Evolutionary conservation across 345 rosid genomes (phyloP).

Genomic region (Eucalyptus viminalis): DNA sequence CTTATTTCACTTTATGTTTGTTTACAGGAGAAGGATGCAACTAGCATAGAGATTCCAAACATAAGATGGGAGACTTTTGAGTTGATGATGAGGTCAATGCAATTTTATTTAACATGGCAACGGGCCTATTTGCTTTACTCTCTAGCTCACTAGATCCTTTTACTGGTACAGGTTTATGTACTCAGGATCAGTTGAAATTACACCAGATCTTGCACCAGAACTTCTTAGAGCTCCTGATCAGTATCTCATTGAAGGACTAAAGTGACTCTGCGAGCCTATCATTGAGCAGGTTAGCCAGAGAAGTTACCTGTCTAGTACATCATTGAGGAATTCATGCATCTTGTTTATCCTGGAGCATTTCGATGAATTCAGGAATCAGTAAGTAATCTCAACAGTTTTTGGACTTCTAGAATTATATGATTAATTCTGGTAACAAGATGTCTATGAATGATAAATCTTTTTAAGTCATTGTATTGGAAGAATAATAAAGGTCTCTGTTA

Average conservation of each 20-base stretch:
- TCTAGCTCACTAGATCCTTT: background rate
- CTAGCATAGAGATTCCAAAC: slow-evolving; percentile 92
- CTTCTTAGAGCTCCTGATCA: slow-evolving; percentile 93
- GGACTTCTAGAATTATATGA: background rate
- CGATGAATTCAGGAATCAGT: slow-evolving; percentile 22
- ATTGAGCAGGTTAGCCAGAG: too few species aligned
- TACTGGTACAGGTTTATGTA: slow-evolving; percentile 55
- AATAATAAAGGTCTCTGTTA: background rate
- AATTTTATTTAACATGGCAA: background rate
- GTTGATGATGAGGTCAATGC: slow-evolving; percentile 83
- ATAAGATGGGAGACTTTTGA: slow-evolving; percentile 94
- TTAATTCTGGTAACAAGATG: background rate
- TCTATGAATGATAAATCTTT: background rate
- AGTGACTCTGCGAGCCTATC: background rate
- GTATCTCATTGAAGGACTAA: background rate
- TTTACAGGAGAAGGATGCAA: slow-evolving; percentile 83
- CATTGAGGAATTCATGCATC: slow-evolving; percentile 40
- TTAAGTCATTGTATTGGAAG: background rate
- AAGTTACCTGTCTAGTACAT: too few species aligned
- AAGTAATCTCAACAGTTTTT: background rate
- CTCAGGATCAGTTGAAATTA: slow-evolving; percentile 80
- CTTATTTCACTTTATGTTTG: background rate
- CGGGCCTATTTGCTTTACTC: background rate
- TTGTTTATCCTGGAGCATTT: slow-evolving; percentile 45
- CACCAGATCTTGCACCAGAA: slow-evolving; percentile 70